Evolutionary conservation across 805 yeast genomes (phyloP).

Genomic region (Candida krabiensis): DNA sequence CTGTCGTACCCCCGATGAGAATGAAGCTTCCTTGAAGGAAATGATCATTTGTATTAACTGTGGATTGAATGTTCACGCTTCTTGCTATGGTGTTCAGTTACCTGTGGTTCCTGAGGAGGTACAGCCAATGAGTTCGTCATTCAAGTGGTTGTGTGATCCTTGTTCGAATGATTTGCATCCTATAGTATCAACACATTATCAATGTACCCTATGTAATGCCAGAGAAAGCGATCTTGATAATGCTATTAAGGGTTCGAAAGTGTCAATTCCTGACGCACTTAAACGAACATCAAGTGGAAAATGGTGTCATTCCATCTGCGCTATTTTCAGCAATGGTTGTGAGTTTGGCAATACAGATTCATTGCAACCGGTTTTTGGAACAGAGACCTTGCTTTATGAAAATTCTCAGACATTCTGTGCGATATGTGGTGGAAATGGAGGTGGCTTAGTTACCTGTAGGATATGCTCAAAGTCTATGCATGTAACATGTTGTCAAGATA

Average conservation of each 20-base stretch:
- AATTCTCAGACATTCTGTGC: slow-evolving; percentile 40
- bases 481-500: slow-evolving; percentile 59
- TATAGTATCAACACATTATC: slow-evolving; percentile 50
- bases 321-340: slow-evolving; percentile 51
- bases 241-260: slow-evolving; percentile 40
- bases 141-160: slow-evolving; percentile 77
- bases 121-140: slow-evolving; percentile 19
- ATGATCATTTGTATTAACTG: slow-evolving; percentile 62
- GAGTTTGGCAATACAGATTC: slow-evolving; percentile 40
- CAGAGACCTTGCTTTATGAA: slow-evolving; percentile 30
- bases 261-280: slow-evolving; percentile 58
- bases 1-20: slow-evolving; percentile 38
- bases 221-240: slow-evolving; percentile 50
- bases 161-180: slow-evolving; percentile 75
- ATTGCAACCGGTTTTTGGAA: slow-evolving; percentile 50
- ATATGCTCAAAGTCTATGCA: slow-evolving; percentile 45
- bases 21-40: slow-evolving; percentile 33
- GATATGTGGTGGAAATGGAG: slow-evolving; percentile 47
- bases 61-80: slow-evolving; percentile 66
- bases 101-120: slow-evolving; percentile 8
- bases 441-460: slow-evolving; percentile 50
- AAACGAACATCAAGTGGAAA: slow-evolving; percentile 64
- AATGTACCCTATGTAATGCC: slow-evolving; percentile 66
- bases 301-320: slow-evolving; percentile 82
- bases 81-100: slow-evolving; percentile 60